Conservation (phyloP, 1,139 yeast genomes). For the Groenewaldozyma sp. region DNA sequence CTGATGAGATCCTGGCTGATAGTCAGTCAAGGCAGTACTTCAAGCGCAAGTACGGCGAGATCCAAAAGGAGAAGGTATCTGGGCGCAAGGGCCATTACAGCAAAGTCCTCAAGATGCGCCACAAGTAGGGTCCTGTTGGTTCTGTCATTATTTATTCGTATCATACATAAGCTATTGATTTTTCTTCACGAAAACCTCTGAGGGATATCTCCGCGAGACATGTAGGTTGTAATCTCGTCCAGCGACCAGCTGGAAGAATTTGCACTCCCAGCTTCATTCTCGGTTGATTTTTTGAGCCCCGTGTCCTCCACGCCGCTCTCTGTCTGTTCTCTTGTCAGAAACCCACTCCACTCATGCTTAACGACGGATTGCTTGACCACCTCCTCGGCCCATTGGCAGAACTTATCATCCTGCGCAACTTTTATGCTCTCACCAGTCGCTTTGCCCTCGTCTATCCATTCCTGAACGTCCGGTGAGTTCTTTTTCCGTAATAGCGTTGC, state of each 20-base stretch:
- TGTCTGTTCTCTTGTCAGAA: slow-evolving; percentile 44
- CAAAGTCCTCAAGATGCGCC: slow-evolving; percentile 54
- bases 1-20: slow-evolving; percentile 75
- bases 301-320: slow-evolving; percentile 33
- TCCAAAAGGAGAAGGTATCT: slow-evolving; percentile 63
- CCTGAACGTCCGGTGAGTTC: slow-evolving; percentile 80
- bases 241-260: slow-evolving; percentile 20
- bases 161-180: slow-evolving; percentile 3
- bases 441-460: slow-evolving; percentile 64
- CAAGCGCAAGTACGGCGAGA: slow-evolving; percentile 73
- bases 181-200: slow-evolving; percentile 2
- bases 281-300: slow-evolving; percentile 8
- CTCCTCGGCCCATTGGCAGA: slow-evolving; percentile 51
- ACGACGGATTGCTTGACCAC: slow-evolving; percentile 44
- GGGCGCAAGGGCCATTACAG: slow-evolving; percentile 67
- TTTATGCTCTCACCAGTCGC: slow-evolving; percentile 30
- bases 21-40: slow-evolving; percentile 64
- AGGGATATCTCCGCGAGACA: slow-evolving; percentile 21
- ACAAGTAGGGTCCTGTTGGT: slow-evolving; percentile 27
- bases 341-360: slow-evolving; percentile 55
- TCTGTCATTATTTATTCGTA: slow-evolving; percentile 3
- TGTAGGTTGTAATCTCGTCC: slow-evolving; percentile 22
- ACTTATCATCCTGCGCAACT: slow-evolving; percentile 26
- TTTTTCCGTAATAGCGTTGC: slow-evolving; percentile 81
- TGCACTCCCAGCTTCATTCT: slow-evolving; percentile 5